Conservation (phyloP, 768 basidiomycete species). For the Mycena latifolia region DNA sequence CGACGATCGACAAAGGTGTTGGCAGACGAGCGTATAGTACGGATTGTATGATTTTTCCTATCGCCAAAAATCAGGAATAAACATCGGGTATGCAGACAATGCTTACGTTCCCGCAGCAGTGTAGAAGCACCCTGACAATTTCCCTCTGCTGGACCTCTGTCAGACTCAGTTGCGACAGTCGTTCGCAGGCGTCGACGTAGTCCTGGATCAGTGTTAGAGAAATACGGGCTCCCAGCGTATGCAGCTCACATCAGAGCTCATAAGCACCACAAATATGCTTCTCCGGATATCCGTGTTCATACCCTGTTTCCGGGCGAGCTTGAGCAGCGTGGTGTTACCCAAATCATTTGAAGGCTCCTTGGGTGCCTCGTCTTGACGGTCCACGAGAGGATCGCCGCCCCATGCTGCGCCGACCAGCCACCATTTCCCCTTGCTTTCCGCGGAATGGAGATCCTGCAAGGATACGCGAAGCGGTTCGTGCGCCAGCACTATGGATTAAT, state of each 20-base stretch:
- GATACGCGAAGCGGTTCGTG: conserved; percentile 91
- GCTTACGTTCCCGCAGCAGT: conserved; percentile 91
- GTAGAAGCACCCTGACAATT: conserved; percentile 91
- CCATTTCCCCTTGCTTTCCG: conserved; percentile 95
- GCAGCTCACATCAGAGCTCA: conserved; percentile 90
- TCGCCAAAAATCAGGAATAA: conserved; percentile 6
- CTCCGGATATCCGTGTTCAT: conserved; percentile 98
- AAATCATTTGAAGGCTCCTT: conserved; percentile 46
- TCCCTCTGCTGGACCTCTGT: conserved; percentile 95
- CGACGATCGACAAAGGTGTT: conserved; percentile 81
- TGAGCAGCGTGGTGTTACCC: conserved; percentile 62
- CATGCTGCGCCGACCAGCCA: conserved; percentile 98
- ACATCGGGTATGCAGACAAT: not conserved
- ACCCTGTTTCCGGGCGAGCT: conserved; percentile 93
- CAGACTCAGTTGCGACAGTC: conserved; percentile 85
- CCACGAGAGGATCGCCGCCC: conserved; percentile 91
- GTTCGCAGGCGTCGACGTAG: conserved; percentile 94
- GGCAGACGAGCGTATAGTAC: conserved; percentile 91
- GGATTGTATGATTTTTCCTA: conserved; percentile 96
- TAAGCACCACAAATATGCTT: conserved; percentile 92
- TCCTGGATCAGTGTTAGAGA: conserved; percentile 66
- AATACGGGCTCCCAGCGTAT: not conserved
- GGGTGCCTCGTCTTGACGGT: conserved; percentile 61
- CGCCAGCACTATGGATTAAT: conserved; percentile 68
- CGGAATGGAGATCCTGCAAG: conserved; percentile 85